Conservation (phyloP, 2,329 filamentous ascomycete species). For the Septoria linicola region DNA sequence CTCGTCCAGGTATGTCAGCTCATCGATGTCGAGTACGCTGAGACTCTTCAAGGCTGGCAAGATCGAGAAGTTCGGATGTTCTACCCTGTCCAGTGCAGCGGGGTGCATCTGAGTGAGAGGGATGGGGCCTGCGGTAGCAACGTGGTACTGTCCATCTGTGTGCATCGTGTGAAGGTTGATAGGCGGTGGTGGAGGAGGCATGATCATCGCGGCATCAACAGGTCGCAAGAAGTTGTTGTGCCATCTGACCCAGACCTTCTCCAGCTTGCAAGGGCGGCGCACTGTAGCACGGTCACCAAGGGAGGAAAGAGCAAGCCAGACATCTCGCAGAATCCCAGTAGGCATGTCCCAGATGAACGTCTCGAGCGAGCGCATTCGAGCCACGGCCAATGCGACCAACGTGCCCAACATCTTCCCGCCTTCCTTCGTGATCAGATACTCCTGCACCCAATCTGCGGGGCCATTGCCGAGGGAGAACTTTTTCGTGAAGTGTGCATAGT, state of each 20-base stretch:
- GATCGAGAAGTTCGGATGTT: slow-evolving; percentile 77
- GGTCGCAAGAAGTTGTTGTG: slow-evolving; percentile 65
- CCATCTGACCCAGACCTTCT: slow-evolving; percentile 77
- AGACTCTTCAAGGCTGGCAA: slow-evolving; percentile 72
- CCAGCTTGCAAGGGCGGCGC: slow-evolving; percentile 63
- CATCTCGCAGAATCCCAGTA: slow-evolving; percentile 75
- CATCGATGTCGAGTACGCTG: slow-evolving; percentile 77
- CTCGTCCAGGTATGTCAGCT: slow-evolving; percentile 78
- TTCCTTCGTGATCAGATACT: slow-evolving; percentile 80
- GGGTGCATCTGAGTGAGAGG: slow-evolving; percentile 23
- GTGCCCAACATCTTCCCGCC: slow-evolving; percentile 87
- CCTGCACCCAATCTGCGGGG: slow-evolving; percentile 72
- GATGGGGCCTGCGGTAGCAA: slow-evolving; percentile 21
- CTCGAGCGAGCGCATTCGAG: slow-evolving; percentile 78
- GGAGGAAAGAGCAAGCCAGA: slow-evolving; percentile 75
- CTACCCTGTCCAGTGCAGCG: slow-evolving; percentile 56
- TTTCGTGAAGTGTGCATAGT: slow-evolving; percentile 74
- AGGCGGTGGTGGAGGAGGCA: slow-evolving; percentile 41
- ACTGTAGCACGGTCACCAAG: slow-evolving; percentile 59
- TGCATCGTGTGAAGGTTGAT: slow-evolving; percentile 28
- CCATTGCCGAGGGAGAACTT: slow-evolving; percentile 87
- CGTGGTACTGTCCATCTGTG: slow-evolving; percentile 8
- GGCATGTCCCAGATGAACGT: slow-evolving; percentile 89
- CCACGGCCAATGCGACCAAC: slow-evolving; percentile 73
- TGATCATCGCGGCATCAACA: slow-evolving; percentile 42